phyloP scores from a whole-genome alignment of 345 rosid species.

The Salix caprea region DNA sequence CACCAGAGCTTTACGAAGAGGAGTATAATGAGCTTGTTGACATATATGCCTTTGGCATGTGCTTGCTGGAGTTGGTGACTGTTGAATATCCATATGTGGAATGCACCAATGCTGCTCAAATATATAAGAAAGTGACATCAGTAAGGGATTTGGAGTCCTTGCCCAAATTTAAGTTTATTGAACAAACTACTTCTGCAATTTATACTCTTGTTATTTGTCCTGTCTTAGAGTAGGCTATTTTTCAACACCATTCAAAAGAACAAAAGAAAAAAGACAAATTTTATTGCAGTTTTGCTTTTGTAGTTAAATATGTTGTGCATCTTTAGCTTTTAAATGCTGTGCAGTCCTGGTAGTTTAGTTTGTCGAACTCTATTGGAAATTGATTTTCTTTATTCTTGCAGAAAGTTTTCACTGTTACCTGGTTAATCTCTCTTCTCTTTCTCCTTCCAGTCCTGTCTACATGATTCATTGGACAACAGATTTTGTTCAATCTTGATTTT shows the following conservation, averaged over 20 bases:
- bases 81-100: conserved; percentile 32
- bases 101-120: conserved; percentile 35
- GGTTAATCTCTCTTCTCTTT: background rate
- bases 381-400: background rate
- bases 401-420: background rate
- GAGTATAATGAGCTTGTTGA: conserved; percentile 38
- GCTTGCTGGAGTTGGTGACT: conserved; percentile 36
- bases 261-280: no score
- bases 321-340: background rate
- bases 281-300: background rate
- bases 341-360: background rate
- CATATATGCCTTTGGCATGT: conserved; percentile 37
- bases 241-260: background rate
- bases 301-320: background rate
- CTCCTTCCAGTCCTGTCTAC: background rate
- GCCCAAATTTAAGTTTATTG: background rate
- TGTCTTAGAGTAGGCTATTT: background rate
- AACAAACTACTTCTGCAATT: background rate
- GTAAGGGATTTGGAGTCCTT: conserved; percentile 17
- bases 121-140: conserved; percentile 33
- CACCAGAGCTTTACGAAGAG: conserved; percentile 38
- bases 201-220: background rate
- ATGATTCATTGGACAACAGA: background rate
- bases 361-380: background rate
- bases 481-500: background rate